phyloP scores from a whole-genome alignment of 2,329 filamentous ascomycete species.

The Neoascochyta sp. region DNA sequence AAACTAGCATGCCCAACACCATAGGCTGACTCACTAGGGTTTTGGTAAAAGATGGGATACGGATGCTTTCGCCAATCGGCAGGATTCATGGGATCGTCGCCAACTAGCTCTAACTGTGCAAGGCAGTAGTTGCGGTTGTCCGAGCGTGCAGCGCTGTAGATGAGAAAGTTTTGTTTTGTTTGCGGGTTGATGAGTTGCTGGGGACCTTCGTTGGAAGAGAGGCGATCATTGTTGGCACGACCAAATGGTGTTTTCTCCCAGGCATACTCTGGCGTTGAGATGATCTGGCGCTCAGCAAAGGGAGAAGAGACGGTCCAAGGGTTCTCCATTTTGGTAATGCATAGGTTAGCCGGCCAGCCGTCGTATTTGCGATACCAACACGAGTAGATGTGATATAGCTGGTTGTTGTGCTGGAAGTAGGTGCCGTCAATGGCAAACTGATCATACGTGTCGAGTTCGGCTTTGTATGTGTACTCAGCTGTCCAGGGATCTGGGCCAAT shows the following conservation, averaged over 20 bases:
- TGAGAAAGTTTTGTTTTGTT: slow-evolving; percentile 49
- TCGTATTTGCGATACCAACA: slow-evolving; percentile 45
- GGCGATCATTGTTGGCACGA: slow-evolving; percentile 44
- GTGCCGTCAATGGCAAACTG: slow-evolving; percentile 55
- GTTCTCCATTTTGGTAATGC: slow-evolving; percentile 49
- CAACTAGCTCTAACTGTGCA: slow-evolving; percentile 49
- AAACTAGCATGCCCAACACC: slow-evolving; percentile 53
- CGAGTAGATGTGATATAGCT: slow-evolving; percentile 40
- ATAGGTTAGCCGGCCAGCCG: slow-evolving; percentile 52
- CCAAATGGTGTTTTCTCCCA: slow-evolving; percentile 54
- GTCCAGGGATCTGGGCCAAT: slow-evolving; percentile 45
- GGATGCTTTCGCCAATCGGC: slow-evolving; percentile 49
- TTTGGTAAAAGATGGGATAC: slow-evolving; percentile 49
- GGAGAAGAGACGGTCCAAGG: slow-evolving; percentile 48
- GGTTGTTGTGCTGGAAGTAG: slow-evolving; percentile 45
- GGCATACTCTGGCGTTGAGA: slow-evolving; percentile 46
- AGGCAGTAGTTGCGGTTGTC: slow-evolving; percentile 54
- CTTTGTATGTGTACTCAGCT: slow-evolving; percentile 44
- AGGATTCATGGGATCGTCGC: slow-evolving; percentile 49
- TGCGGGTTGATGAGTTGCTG: slow-evolving; percentile 48
- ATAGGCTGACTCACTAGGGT: slow-evolving; percentile 43
- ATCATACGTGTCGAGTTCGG: slow-evolving; percentile 49
- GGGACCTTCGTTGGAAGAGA: slow-evolving; percentile 51
- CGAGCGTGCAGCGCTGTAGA: slow-evolving; percentile 49
- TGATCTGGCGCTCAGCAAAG: slow-evolving; percentile 47